These are phyloP conservation scores for Exophiala dermatitidis DNA, from an alignment of 2,329 filamentous ascomycete species.

Conservation along the genomic window DNA sequence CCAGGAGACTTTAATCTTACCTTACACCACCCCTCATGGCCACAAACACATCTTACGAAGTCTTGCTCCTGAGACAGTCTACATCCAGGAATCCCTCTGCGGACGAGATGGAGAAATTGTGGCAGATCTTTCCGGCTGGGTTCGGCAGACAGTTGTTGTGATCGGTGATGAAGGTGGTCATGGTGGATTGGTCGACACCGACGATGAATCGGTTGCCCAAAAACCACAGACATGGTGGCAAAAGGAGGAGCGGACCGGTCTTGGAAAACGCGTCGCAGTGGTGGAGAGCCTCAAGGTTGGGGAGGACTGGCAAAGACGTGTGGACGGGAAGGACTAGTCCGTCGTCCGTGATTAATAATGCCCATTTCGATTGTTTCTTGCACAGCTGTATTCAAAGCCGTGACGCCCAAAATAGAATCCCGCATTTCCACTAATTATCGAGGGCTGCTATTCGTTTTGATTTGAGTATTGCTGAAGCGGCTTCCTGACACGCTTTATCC, in stretches of 20 bases:
- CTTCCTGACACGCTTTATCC: no score
- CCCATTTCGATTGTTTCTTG: no score
- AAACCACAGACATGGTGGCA: slow-evolving; percentile 59
- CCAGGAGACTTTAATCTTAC: slow-evolving; percentile 77
- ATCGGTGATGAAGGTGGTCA: slow-evolving; percentile 53
- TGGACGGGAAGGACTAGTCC: slow-evolving; percentile 55
- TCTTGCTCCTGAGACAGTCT: slow-evolving; percentile 75
- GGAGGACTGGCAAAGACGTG: slow-evolving; percentile 78
- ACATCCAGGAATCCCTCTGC: slow-evolving; percentile 76
- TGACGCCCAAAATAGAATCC: no score
- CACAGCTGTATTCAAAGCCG: no score
- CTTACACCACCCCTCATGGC: slow-evolving; percentile 75
- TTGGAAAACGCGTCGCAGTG: slow-evolving; percentile 79
- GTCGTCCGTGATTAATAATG: not conserved
- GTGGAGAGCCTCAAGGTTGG: slow-evolving; percentile 74
- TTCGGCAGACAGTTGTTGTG: slow-evolving; percentile 55
- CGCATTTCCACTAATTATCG: no score
- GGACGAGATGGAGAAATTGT: slow-evolving; percentile 68
- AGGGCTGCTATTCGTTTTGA: no score
- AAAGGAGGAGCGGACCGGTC: slow-evolving; percentile 69
- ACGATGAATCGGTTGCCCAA: slow-evolving; percentile 49
- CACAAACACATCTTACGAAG: slow-evolving; percentile 83
- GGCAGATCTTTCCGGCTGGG: slow-evolving; percentile 58
- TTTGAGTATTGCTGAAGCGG: no score
- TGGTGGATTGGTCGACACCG: slow-evolving; percentile 75